Conservation (phyloP, 495 filamentous ascomycete genomes). For the Daldinia bambusicola region DNA sequence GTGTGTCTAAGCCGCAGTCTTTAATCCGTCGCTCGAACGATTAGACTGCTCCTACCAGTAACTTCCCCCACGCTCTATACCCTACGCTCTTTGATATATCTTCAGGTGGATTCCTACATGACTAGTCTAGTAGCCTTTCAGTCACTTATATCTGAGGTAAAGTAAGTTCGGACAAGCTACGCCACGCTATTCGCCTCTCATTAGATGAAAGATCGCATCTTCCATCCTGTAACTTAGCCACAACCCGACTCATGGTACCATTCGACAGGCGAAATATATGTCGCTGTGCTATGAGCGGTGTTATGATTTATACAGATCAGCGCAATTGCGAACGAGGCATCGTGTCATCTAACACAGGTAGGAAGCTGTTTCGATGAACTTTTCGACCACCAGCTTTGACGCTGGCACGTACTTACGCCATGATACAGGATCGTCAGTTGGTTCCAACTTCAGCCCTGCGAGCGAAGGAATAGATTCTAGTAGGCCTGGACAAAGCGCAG, state of each 20-base stretch:
- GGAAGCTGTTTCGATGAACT: too few relatives aligned
- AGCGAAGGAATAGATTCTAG: too few relatives aligned
- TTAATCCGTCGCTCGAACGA: background rate
- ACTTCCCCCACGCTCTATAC: background rate
- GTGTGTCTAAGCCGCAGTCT: background rate
- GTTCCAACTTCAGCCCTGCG: too few relatives aligned
- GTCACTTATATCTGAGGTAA: background rate
- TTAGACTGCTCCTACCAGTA: background rate
- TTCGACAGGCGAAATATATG: too few relatives aligned
- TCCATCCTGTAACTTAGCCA: background rate
- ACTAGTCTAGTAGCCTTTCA: background rate
- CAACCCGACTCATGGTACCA: too few relatives aligned
- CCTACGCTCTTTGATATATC: background rate
- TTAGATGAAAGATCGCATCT: background rate
- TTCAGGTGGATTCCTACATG: background rate
- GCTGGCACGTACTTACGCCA: too few relatives aligned
- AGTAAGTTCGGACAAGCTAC: background rate
- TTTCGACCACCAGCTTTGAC: too few relatives aligned
- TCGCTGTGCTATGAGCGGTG: background rate
- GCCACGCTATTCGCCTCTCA: constrained; percentile 9
- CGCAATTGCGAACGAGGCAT: background rate
- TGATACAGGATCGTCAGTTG: too few relatives aligned
- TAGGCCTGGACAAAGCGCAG: too few relatives aligned
- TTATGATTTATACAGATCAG: background rate
- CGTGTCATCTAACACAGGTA: too few relatives aligned